Base-by-base conservation (phyloP, 2,329 filamentous ascomycete species). In the Exophiala calicioides region DNA sequence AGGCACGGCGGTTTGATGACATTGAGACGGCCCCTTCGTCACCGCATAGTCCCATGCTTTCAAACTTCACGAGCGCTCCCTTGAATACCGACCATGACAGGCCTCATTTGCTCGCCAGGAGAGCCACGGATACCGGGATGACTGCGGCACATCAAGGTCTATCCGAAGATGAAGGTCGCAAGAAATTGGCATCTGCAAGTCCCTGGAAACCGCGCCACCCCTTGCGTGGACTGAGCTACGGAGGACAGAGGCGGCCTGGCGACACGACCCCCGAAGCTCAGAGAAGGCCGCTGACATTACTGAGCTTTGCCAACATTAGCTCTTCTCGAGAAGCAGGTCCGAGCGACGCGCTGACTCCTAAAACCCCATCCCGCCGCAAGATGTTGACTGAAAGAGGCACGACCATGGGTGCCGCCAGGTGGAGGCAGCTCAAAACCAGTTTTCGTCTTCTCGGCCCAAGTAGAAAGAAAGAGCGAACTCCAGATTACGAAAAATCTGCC, bases 401-500 rank as follows among this genome's bases (percentile, higher is more conserved):
- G 2, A 89, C 84, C 12, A 83, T 86, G 5, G 72, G 72, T 60
- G 89, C 82, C 13, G 86, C 91, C 60, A 89, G 88, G 71, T 98
- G 93, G 93, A 85, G 84, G 55, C 88, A 94, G 63, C 80, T 98
- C 61, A 97, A 96, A 70, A 88, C 88, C 57, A 90, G 90, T 0
- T 70, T 97, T 36, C 90, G 88, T 64, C 75, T 95, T 50, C 74
- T 85, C 29, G 81, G 80, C 19, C 82, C 88, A 53, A 82, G 87
- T 59, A 88, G 85, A 66, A 95, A 88, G 65, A 86, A 88, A 43
- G 89, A 96, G 51, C 78, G 79, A 44, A 85, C 86, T 33, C 86
- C 96, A 51, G 93, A 98, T 65, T 90, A 93, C 63, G 85, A 87
- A 62, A 98, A 97, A 66, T 97, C 91, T 7, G 90, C 93, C 2